phyloP scores from a whole-genome alignment of 345 rosid species.

The Pistacia atlantica region DNA sequence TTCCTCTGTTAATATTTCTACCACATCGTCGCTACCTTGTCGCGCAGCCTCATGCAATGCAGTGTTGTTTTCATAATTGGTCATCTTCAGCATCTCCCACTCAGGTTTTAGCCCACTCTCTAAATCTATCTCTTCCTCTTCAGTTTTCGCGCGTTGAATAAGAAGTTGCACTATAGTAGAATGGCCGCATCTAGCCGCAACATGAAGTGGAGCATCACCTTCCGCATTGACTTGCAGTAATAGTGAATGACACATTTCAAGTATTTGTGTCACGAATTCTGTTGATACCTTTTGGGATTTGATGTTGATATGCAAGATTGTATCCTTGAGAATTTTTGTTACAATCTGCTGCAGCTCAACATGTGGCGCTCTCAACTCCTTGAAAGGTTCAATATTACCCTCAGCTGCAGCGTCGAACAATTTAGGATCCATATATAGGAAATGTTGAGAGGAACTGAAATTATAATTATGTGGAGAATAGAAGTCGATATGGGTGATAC shows the following conservation, averaged over 20 bases:
- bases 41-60: constrained; percentile 1
- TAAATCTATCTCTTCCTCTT: not conserved
- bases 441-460: too few relatives aligned
- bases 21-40: not conserved
- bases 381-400: not conserved
- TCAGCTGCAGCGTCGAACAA: not conserved
- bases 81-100: not conserved
- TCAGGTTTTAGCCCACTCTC: not conserved
- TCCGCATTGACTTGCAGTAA: not conserved
- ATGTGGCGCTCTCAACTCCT: not conserved
- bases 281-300: not conserved
- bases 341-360: not conserved
- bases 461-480: too few relatives aligned
- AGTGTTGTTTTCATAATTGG: not conserved
- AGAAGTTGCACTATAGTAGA: too few relatives aligned
- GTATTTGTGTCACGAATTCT: not conserved
- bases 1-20: not conserved
- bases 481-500: too few relatives aligned
- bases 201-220: not conserved
- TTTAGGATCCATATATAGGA: not conserved
- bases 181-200: too few relatives aligned
- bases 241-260: not conserved
- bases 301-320: not conserved
- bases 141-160: too few relatives aligned
- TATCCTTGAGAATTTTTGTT: not conserved